Evolutionary conservation across 371 early-diverging fungal genomes (phyloP).

Genomic region (Thermomucor indicae-seudaticae): DNA sequence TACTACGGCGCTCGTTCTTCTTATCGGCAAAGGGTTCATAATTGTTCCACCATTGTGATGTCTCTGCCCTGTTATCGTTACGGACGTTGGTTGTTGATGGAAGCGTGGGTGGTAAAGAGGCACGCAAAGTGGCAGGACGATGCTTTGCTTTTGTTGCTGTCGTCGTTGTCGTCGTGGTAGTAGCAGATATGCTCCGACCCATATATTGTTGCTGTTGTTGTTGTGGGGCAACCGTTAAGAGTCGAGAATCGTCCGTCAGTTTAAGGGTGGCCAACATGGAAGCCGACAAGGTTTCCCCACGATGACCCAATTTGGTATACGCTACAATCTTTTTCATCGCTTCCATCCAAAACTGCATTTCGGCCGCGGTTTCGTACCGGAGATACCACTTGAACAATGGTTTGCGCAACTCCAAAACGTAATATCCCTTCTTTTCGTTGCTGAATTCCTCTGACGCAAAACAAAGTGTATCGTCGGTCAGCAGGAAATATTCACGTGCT

Average conservation of each 20-base stretch:
- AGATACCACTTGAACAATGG: conserved; percentile 37
- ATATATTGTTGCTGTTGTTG: neutral
- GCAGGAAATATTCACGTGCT: conserved; percentile 33
- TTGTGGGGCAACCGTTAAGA: conserved; percentile 15
- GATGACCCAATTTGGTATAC: conserved; percentile 29
- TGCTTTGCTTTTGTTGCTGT: neutral
- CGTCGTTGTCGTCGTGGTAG: neutral
- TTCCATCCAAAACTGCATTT: conserved; percentile 34
- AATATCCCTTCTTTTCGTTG: conserved; percentile 35
- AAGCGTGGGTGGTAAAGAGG: too few relatives aligned
- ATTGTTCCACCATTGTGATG: conserved; percentile 1
- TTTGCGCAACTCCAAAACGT: conserved; percentile 38
- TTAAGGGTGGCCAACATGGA: conserved; percentile 14
- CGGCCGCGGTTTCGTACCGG: conserved; percentile 31
- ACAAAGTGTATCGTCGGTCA: conserved; percentile 39
- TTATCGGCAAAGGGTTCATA: neutral
- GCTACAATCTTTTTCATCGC: conserved; percentile 39
- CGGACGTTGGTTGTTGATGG: neutral
- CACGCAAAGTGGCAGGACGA: neutral
- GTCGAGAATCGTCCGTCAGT: conserved; percentile 30
- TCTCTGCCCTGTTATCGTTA: too few relatives aligned
- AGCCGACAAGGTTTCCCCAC: conserved; percentile 15
- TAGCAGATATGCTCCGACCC: too few relatives aligned
- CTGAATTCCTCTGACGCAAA: conserved; percentile 45
- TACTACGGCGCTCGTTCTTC: neutral